These are phyloP conservation scores for Apiospora phragmitis DNA, from an alignment of 2,329 filamentous ascomycete species.

Conservation along the genomic window DNA sequence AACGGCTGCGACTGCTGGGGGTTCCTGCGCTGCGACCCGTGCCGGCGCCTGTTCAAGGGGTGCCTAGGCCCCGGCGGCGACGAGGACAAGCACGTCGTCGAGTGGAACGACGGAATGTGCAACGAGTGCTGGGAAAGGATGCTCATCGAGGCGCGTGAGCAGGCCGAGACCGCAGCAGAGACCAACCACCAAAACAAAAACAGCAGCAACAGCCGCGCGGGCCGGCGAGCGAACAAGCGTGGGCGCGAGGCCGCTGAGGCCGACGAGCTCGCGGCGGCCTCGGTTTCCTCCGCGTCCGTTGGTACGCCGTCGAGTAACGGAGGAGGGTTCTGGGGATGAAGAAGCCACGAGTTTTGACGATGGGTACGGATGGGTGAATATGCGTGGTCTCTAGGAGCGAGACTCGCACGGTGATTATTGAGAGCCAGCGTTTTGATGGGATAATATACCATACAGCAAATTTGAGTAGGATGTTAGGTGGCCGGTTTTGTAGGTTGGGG, in stretches of 20 bases:
- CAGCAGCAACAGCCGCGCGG: not conserved
- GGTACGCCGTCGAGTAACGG: not conserved
- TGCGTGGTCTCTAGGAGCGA: not conserved
- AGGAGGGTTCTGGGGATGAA: not conserved
- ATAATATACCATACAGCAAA: not conserved
- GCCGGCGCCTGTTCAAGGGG: conserved; percentile 31
- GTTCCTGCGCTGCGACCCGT: conserved; percentile 31
- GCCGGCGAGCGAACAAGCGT: not conserved
- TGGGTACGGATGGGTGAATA: not conserved
- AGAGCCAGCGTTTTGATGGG: not conserved
- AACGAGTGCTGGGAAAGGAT: conserved; percentile 35
- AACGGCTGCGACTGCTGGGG: conserved; percentile 33
- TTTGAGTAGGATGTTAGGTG: not conserved
- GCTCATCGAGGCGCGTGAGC: conserved; percentile 31
- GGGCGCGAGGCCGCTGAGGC: not conserved
- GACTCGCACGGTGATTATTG: not conserved
- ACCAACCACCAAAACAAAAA: not conserved
- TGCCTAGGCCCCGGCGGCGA: conserved; percentile 34
- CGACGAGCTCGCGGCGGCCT: conserved; percentile 14
- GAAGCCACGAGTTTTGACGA: not conserved
- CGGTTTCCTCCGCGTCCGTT: conserved; percentile 10
- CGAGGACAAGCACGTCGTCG: conserved; percentile 29
- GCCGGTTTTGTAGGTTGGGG: not conserved
- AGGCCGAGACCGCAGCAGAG: conserved; percentile 21
- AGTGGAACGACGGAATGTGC: conserved; percentile 36